These are phyloP conservation scores for Calonectria henricotiae DNA, from an alignment of 2,329 filamentous ascomycete genomes.

Conservation along the genomic window DNA sequence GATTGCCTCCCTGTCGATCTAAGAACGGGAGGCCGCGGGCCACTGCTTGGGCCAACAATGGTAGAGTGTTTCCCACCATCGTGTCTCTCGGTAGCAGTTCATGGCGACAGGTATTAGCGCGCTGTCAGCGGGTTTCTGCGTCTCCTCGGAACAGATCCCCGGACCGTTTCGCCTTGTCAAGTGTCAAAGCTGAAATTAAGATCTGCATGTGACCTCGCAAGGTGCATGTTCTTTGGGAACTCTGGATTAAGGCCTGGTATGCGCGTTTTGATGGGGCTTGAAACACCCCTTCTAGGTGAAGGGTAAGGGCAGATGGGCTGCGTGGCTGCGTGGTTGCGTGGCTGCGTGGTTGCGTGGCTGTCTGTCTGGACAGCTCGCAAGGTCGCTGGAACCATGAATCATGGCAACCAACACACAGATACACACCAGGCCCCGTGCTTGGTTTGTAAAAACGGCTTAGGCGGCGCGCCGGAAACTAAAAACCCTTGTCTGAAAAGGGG, in stretches of 20 bases:
- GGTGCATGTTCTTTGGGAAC: neutral
- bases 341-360: neutral
- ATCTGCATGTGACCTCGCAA: slow-evolving; percentile 19
- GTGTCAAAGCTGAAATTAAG: slow-evolving; percentile 11
- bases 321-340: neutral
- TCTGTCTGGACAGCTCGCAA: neutral
- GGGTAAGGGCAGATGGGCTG: neutral
- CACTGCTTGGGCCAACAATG: no score
- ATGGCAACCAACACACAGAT: slow-evolving; percentile 14
- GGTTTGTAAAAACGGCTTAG: neutral
- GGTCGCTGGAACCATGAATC: slow-evolving; percentile 6
- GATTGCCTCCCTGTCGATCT: no score
- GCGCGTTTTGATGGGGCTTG: slow-evolving; percentile 7
- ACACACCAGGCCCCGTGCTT: slow-evolving; percentile 17
- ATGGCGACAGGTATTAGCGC: neutral
- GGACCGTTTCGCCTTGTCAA: slow-evolving; percentile 11
- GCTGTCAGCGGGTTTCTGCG: neutral
- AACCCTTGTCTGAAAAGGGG: slow-evolving; percentile 9
- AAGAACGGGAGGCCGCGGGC: no score
- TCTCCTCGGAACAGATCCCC: neutral
- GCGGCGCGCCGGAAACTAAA: slow-evolving; percentile 17
- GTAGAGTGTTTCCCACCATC: neutral
- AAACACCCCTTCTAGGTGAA: slow-evolving; percentile 7
- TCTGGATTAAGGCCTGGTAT: neutral
- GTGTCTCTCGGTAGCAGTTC: neutral